Evolutionary conservation across 2,329 filamentous ascomycete species (phyloP).

Genomic region (Colletotrichum sp.): DNA sequence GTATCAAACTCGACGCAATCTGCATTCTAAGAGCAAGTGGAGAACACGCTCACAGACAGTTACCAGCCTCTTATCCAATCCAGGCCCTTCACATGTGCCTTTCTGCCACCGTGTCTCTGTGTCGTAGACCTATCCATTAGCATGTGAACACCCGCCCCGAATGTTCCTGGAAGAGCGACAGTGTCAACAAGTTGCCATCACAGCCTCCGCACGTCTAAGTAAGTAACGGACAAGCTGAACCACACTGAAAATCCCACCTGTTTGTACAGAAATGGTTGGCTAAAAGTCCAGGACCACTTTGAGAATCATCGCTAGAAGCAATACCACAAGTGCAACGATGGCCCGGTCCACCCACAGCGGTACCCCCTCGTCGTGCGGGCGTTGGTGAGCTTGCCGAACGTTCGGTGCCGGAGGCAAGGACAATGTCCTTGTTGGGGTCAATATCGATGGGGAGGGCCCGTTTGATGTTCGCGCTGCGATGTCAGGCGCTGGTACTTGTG

Average conservation of each 20-base stretch:
- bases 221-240: too few species aligned
- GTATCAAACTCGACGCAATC: neutral
- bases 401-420: slow-evolving; percentile 27
- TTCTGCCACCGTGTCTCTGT: neutral
- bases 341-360: slow-evolving; percentile 81
- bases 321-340: slow-evolving; percentile 74
- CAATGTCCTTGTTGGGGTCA: slow-evolving; percentile 31
- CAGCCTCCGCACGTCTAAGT: neutral
- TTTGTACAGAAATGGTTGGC: neutral
- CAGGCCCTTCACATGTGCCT: neutral
- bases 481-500: neutral
- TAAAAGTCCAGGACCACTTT: slow-evolving; percentile 51
- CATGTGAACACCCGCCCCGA: neutral
- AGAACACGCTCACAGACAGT: neutral
- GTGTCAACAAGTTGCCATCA: neutral
- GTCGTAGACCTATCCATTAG: neutral
- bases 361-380: slow-evolving; percentile 51
- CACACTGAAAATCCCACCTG: neutral
- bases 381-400: slow-evolving; percentile 1
- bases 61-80: neutral
- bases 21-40: neutral
- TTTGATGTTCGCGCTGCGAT: neutral
- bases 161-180: neutral
- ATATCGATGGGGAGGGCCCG: slow-evolving; percentile 28
- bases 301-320: slow-evolving; percentile 73